phyloP scores from a whole-genome alignment of 176 grass and related monocot species.

The Eragrostis nindensis region DNA sequence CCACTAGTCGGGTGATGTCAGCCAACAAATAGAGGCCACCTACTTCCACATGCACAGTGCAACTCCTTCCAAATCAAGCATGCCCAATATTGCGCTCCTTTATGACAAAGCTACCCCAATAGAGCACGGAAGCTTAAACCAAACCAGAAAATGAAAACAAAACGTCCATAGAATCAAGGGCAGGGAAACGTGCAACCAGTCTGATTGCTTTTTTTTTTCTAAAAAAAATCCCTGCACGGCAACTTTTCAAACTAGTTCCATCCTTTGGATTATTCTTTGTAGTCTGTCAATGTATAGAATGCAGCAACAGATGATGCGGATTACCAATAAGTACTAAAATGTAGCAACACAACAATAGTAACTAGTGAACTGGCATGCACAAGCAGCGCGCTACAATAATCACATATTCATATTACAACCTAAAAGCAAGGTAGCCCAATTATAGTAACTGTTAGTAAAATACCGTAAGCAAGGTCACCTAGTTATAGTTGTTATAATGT shows the following conservation, averaged over 20 bases:
- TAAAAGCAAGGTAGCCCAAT: no score
- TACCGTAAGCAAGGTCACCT: no score
- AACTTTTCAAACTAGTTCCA: not conserved
- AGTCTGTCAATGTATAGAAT: no score
- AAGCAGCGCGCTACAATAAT: not conserved
- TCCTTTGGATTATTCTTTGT: no score
- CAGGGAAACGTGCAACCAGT: not conserved
- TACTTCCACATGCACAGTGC: not conserved
- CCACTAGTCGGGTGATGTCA: no score
- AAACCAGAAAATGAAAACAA: not conserved
- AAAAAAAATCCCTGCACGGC: no score
- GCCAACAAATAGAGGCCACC: not conserved
- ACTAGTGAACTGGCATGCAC: not conserved
- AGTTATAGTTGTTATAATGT: not conserved
- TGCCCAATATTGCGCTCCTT: not conserved
- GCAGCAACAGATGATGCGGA: no score
- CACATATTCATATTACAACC: conserved; percentile 22
- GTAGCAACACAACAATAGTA: not conserved
- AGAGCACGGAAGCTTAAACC: not conserved
- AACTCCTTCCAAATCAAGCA: not conserved
- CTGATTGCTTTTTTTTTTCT: no score
- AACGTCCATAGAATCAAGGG: not conserved
- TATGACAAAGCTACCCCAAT: not conserved
- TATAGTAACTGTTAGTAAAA: no score
- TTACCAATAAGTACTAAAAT: not conserved